Base-by-base conservation (phyloP, 2,329 filamentous ascomycete genomes). In the Paracorniculantispora psalliotae region DNA sequence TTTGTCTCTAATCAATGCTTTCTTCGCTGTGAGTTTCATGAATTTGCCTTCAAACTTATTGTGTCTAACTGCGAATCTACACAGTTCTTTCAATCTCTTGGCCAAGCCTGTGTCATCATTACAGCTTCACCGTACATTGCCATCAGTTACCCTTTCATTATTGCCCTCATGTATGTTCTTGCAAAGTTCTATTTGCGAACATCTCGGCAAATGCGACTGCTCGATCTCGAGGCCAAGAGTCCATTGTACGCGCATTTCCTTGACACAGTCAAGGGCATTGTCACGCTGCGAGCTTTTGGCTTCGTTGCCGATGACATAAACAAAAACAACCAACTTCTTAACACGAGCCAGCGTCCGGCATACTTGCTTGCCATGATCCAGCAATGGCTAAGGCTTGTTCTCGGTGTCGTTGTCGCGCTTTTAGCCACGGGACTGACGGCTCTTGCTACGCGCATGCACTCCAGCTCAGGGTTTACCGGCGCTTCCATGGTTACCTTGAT, bases 151-250 rank as follows among this genome's bases (percentile, higher is more conserved):
- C 83, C 83, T 0, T 68, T 81, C 3, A 64, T 85, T 2, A 61
- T 77, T 9, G 68, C 65, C 0, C 80, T 0, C 64, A 78, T 10
- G 64, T 82, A 2, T 60, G 81, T 47, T 1, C 66, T 84, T 2
- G 81, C 83, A 59, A 78, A 76, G 46, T 73, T 82, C 48, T 85
- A 85, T 62, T 72, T 85, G 4, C 75, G 81, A 0, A 87, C 84
- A 0, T 86, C 83, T 0, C 73, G 83, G 0, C 84, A 87, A 66
- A 67, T 88, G 8, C 77, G 84, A 51, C 75, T 85, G 21, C 68
- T 88, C 12, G 84, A 87, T 48, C 75, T 88, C 1, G 85, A 88
- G 66, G 77, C 81, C 1, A 86, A 87, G 63, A 79, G 79, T 1
- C 83, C 83, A 0, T 69, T 86, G 0, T 84, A 82, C 64, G 67